Percentiles rank a stretch among this genome's conserved stretches.
phyloP scores from a whole-genome alignment of 768 basidiomycete genomes.

The Suillus subluteus region DNA sequence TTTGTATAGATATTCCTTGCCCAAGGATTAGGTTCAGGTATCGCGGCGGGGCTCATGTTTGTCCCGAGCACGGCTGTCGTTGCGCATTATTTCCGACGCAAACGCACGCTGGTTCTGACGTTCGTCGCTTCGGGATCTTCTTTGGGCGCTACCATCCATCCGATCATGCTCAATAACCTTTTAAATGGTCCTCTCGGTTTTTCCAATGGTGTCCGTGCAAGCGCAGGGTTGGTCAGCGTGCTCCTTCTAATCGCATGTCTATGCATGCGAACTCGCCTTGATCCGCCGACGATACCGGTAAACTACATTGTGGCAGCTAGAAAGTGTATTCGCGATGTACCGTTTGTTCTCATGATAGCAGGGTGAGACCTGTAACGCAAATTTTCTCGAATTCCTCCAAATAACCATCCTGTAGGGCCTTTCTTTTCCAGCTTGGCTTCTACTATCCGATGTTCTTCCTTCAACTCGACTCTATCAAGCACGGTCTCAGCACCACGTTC shows the following conservation, averaged over 20 bases:
- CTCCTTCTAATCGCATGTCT: constrained; percentile 38
- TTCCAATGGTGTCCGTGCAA: constrained; percentile 51
- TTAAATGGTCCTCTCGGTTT: constrained; percentile 36
- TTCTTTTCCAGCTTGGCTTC: constrained; percentile 39
- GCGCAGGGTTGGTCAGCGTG: constrained; percentile 44
- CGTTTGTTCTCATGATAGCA: constrained; percentile 21
- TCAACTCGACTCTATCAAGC: constrained; percentile 54
- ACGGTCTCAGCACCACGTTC: constrained; percentile 47
- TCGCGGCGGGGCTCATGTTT: constrained; percentile 50
- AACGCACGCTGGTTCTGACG: constrained; percentile 48
- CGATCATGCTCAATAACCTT: constrained; percentile 36
- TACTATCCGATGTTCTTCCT: constrained; percentile 60
- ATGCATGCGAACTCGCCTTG: constrained; percentile 44
- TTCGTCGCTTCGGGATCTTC: constrained; percentile 44
- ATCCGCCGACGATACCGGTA: constrained; percentile 25
- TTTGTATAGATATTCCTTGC: constrained; percentile 46
- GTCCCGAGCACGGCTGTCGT: constrained; percentile 47
- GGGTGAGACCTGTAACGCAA: constrained; percentile 22
- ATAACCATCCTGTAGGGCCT: constrained; percentile 15
- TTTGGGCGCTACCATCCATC: constrained; percentile 29
- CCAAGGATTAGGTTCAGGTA: constrained; percentile 51
- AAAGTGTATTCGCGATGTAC: constrained; percentile 18
- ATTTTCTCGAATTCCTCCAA: background rate
- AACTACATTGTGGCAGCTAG: constrained; percentile 23
- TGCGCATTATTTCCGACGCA: constrained; percentile 47